phyloP scores from a whole-genome alignment of 1,284 basidiomycete genomes.

The Cryptococcus maquisensis region DNA sequence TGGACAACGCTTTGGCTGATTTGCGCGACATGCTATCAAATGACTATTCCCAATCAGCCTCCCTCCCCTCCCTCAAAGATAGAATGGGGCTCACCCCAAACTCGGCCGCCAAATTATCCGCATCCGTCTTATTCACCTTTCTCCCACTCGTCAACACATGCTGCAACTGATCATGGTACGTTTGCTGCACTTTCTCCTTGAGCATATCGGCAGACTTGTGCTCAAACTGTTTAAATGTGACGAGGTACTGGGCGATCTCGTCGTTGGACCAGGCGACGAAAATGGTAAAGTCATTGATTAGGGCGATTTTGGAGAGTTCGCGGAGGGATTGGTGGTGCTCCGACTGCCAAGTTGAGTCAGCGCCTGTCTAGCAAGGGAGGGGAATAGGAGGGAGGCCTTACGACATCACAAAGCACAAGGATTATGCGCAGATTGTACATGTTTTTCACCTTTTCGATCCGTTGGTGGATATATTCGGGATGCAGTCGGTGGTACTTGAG shows the following conservation, averaged over 20 bases:
- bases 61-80: not conserved
- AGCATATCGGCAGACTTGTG: conserved; percentile 89
- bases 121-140: conserved; percentile 97
- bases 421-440: conserved; percentile 80
- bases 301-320: conserved; percentile 86
- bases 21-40: conserved; percentile 74
- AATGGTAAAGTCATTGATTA: conserved; percentile 89
- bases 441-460: conserved; percentile 79
- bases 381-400: conserved; percentile 50
- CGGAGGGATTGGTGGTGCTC: conserved; percentile 87
- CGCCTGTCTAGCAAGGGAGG: not conserved
- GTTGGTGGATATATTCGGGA: conserved; percentile 92
- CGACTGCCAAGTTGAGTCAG: conserved; percentile 53
- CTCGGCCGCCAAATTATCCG: conserved; percentile 85
- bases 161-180: conserved; percentile 75
- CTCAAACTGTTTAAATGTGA: conserved; percentile 89
- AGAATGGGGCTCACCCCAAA: conserved; percentile 86
- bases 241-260: conserved; percentile 87
- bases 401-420: conserved; percentile 89
- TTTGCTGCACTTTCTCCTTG: conserved; percentile 87
- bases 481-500: conserved; percentile 93
- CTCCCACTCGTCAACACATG: conserved; percentile 83
- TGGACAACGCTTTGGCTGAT: conserved; percentile 67
- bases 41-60: conserved; percentile 52
- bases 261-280: conserved; percentile 87